A percentile compares a stretch with the other conserved stretches of the same genome.
Conservation (phyloP, 176 grass and related monocot genomes). For the Guadua angustifolia region DNA sequence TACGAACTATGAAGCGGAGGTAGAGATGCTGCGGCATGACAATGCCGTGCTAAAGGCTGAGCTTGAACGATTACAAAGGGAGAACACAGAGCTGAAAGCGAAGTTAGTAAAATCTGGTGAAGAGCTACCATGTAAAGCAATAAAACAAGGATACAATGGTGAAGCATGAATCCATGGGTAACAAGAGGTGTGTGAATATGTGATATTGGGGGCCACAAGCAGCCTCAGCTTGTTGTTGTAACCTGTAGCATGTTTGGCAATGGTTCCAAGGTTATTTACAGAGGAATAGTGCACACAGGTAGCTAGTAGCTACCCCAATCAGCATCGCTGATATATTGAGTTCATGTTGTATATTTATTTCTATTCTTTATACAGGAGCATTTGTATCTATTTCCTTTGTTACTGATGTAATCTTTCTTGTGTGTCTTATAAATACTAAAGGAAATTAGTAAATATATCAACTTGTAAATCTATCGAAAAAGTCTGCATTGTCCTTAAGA, state of each 20-base stretch:
- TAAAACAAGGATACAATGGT: neutral
- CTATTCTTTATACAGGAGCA: slow-evolving; percentile 22
- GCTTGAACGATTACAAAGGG: slow-evolving; percentile 64
- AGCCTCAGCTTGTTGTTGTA: slow-evolving; percentile 43
- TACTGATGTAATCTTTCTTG: neutral
- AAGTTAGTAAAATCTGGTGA: slow-evolving; percentile 31
- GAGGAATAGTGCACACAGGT: slow-evolving; percentile 17
- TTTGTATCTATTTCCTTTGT: slow-evolving; percentile 20
- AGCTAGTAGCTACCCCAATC: slow-evolving; percentile 4
- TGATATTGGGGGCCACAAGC: neutral
- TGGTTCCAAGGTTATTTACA: slow-evolving; percentile 10
- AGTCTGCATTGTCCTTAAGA: neutral
- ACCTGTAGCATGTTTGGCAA: slow-evolving; percentile 34
- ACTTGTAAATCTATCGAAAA: neutral
- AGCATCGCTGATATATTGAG: slow-evolving; percentile 32
- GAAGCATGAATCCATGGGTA: slow-evolving; percentile 11
- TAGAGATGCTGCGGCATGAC: slow-evolving; percentile 55
- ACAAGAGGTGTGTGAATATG: slow-evolving; percentile 3
- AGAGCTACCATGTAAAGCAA: slow-evolving; percentile 37
- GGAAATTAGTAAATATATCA: neutral
- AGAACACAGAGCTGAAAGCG: slow-evolving; percentile 66
- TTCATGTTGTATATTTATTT: slow-evolving; percentile 44
- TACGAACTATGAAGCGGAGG: slow-evolving; percentile 45
- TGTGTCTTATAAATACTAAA: slow-evolving; percentile 42
- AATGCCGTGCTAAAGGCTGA: slow-evolving; percentile 63